phyloP scores from a whole-genome alignment of 805 yeast genomes.

The Candida ascalaphidarum region DNA sequence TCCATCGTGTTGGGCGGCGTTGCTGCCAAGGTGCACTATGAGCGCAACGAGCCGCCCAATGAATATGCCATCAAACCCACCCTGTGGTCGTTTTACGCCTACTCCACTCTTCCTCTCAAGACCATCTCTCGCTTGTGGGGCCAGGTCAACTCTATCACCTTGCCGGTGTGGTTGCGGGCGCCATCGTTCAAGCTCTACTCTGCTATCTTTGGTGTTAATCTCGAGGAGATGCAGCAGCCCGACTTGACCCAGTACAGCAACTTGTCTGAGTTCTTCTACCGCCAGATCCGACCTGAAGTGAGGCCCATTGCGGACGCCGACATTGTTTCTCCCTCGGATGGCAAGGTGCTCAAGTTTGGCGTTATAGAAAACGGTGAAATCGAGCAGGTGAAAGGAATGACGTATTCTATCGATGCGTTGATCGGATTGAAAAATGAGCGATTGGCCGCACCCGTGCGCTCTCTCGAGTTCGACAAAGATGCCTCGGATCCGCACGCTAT shows the following conservation, averaged over 20 bases:
- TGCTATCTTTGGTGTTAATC: slow-evolving; percentile 73
- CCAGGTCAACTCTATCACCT: slow-evolving; percentile 65
- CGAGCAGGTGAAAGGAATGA: slow-evolving; percentile 96
- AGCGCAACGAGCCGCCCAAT: slow-evolving; percentile 18
- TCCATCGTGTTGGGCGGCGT: slow-evolving; percentile 48
- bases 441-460: slow-evolving; percentile 49
- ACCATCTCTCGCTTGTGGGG: slow-evolving; percentile 96
- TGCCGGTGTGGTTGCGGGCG: slow-evolving; percentile 83
- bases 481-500: slow-evolving; percentile 29
- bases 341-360: slow-evolving; percentile 81
- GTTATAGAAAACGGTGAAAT: slow-evolving; percentile 73
- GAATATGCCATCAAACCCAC: slow-evolving; percentile 49
- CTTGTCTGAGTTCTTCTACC: slow-evolving; percentile 84
- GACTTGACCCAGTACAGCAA: slow-evolving; percentile 69
- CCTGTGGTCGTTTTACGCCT: slow-evolving; percentile 86
- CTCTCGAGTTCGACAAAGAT: slow-evolving; percentile 36
- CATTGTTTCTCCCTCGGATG: slow-evolving; percentile 89
- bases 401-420: slow-evolving; percentile 81
- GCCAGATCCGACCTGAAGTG: slow-evolving; percentile 67
- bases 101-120: slow-evolving; percentile 83
- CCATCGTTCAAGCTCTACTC: slow-evolving; percentile 79
- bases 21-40: slow-evolving; percentile 37
- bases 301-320: slow-evolving; percentile 66
- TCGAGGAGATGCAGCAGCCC: slow-evolving; percentile 82
- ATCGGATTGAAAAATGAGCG: slow-evolving; percentile 51